Percentiles rank a stretch among this genome's conserved stretches.
These are phyloP conservation scores for Colletotrichum sp. DNA, from an alignment of 2,329 filamentous ascomycete species.

Conservation along the genomic window DNA sequence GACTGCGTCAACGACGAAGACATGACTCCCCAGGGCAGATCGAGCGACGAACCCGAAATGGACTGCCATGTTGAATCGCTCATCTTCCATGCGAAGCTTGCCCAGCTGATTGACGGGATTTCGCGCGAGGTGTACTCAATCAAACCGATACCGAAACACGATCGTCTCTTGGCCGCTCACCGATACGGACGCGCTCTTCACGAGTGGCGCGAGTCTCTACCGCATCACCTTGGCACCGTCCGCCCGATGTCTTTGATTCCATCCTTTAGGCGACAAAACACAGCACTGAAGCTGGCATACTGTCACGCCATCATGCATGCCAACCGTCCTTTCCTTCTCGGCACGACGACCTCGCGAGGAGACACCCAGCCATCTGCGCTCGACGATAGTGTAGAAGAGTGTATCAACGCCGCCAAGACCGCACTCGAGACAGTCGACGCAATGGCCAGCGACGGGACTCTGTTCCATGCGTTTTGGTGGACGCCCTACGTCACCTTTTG, in stretches of 20 bases:
- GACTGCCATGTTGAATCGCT: conserved; percentile 57
- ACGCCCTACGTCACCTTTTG: conserved; percentile 60
- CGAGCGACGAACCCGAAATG: conserved; percentile 29
- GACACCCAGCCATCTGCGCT: conserved; percentile 46
- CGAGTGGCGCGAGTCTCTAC: conserved; percentile 44
- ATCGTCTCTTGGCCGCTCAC: conserved; percentile 42
- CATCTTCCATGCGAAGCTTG: conserved; percentile 49
- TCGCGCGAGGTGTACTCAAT: conserved; percentile 46
- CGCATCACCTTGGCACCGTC: conserved; percentile 47
- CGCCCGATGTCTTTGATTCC: conserved; percentile 50
- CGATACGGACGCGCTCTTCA: conserved; percentile 41
- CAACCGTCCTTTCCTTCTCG: conserved; percentile 58
- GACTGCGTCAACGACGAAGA: conserved; percentile 61
- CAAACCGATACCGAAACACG: conserved; percentile 34
- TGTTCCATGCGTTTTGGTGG: conserved; percentile 52
- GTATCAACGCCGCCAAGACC: conserved; percentile 50
- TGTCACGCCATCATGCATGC: conserved; percentile 62
- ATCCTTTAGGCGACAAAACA: conserved; percentile 52
- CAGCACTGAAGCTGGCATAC: conserved; percentile 58
- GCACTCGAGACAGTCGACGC: conserved; percentile 49
- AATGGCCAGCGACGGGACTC: conserved; percentile 36
- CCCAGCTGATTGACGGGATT: conserved; percentile 42
- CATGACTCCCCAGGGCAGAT: conserved; percentile 45
- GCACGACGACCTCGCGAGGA: conserved; percentile 31
- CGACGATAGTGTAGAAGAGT: conserved; percentile 41